phyloP scores from a whole-genome alignment of 306 rosid genomes.

The Begonia fuchsioides region DNA sequence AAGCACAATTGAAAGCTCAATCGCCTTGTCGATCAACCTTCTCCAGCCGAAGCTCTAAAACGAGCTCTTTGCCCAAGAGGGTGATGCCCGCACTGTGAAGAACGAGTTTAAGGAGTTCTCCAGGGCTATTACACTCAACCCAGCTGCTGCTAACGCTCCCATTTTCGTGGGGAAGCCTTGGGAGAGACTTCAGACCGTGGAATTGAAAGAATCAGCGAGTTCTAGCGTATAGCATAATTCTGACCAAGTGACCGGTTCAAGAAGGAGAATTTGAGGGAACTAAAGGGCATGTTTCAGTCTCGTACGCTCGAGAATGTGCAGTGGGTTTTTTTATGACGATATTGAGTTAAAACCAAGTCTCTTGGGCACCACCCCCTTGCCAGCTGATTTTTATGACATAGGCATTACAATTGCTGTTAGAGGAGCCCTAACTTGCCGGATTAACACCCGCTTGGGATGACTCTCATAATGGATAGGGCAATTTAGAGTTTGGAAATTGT shows the following conservation, averaged over 20 bases:
- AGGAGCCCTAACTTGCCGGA: too few species aligned
- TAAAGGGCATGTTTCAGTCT: constrained; percentile 49
- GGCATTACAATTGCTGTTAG: too few species aligned
- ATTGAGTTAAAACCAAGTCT: constrained; percentile 19
- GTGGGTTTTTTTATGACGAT: constrained; percentile 72
- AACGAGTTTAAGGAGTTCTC: constrained; percentile 43
- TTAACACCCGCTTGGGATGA: too few species aligned
- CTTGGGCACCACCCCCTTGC: too few species aligned
- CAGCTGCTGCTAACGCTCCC: constrained; percentile 5
- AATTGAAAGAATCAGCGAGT: constrained; percentile 28
- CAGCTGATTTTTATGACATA: too few species aligned
- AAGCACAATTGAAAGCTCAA: constrained; percentile 56
- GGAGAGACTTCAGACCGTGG: constrained; percentile 38
- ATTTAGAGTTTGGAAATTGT: too few species aligned
- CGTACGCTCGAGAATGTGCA: constrained; percentile 43
- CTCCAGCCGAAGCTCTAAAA: constrained; percentile 27
- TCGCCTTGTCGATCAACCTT: constrained; percentile 20
- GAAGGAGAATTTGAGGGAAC: constrained; percentile 49
- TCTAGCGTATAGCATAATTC: constrained; percentile 12
- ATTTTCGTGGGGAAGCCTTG: constrained; percentile 67
- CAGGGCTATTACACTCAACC: constrained; percentile 23
- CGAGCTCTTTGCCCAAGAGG: constrained; percentile 33
- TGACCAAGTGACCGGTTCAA: constrained; percentile 44
- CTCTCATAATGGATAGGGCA: too few species aligned
- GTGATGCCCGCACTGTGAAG: constrained; percentile 35